Conservation (phyloP, 2,329 filamentous ascomycete species). For the Aspergillus hiratsukae region DNA sequence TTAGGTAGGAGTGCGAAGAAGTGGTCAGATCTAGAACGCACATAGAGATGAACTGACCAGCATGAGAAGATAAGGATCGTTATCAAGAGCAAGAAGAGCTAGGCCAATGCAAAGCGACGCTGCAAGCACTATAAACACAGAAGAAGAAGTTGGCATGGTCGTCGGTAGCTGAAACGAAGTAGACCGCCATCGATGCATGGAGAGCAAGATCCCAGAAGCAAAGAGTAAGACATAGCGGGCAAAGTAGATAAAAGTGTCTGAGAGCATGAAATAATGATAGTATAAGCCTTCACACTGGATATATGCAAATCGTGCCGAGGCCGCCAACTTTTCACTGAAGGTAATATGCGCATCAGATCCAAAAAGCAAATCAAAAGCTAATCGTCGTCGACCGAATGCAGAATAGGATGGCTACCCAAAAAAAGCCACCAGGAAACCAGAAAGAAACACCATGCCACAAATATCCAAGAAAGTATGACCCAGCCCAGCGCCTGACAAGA, state of each 20-base stretch:
- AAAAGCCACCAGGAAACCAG: constrained; percentile 8
- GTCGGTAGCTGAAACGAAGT: background rate
- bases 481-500: constrained; percentile 20
- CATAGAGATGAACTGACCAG: background rate
- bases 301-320: constrained; percentile 19
- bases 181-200: background rate
- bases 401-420: constrained; percentile 8
- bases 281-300: constrained; percentile 13
- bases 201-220: background rate
- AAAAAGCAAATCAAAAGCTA: constrained; percentile 7
- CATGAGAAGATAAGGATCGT: background rate
- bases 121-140: background rate
- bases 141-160: background rate
- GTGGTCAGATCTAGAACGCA: background rate
- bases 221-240: background rate
- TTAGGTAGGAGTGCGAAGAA: background rate
- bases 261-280: constrained; percentile 11
- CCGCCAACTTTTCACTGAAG: constrained; percentile 16
- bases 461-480: constrained; percentile 14
- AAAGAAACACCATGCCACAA: constrained; percentile 16
- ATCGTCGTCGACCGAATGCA: constrained; percentile 13
- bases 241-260: constrained; percentile 2
- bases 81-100: background rate
- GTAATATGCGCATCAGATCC: constrained; percentile 11
- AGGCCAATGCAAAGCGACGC: background rate